Percentiles rank a stretch among this genome's conserved stretches.
Conservation (phyloP, 768 basidiomycete species). For the Boletellus ananas region DNA sequence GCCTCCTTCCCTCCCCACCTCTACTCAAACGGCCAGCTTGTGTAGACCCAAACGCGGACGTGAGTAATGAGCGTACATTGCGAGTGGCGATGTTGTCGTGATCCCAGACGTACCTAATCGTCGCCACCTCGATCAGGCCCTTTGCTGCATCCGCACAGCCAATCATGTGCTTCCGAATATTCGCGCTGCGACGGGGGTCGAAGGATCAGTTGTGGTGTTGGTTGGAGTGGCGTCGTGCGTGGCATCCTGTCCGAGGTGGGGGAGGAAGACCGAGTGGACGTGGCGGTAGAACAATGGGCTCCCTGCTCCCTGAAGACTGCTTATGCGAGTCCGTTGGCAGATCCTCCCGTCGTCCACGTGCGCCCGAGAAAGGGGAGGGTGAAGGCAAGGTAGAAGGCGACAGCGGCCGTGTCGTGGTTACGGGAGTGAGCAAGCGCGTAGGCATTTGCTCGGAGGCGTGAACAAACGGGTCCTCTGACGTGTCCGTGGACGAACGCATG, state of each 20-base stretch:
- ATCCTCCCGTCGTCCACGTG: slow-evolving; percentile 18
- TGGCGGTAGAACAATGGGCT: slow-evolving; percentile 39
- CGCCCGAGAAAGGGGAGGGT: slow-evolving; percentile 37
- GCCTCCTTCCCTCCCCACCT: neutral
- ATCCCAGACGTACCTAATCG: slow-evolving; percentile 49
- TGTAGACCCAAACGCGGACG: neutral
- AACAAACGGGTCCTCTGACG: slow-evolving; percentile 46
- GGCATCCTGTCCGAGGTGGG: slow-evolving; percentile 34
- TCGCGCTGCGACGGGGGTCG: slow-evolving; percentile 20
- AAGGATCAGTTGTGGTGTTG: slow-evolving; percentile 31
- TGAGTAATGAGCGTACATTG: neutral
- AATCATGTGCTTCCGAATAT: slow-evolving; percentile 52
- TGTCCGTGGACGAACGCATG: neutral
- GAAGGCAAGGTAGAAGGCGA: slow-evolving; percentile 6
- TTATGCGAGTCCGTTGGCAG: neutral
- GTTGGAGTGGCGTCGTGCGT: slow-evolving; percentile 32
- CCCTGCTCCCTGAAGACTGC: slow-evolving; percentile 3
- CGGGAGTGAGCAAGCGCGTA: neutral
- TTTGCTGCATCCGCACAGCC: slow-evolving; percentile 78
- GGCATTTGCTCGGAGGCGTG: slow-evolving; percentile 22
- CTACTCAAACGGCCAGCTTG: slow-evolving; percentile 65
- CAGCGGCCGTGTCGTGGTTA: neutral
- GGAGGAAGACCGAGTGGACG: slow-evolving; percentile 60
- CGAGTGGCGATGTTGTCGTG: neutral
- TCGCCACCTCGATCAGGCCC: slow-evolving; percentile 72